phyloP scores from a whole-genome alignment of 176 grass and related monocot genomes.

The Puccinellia tenuiflora region DNA sequence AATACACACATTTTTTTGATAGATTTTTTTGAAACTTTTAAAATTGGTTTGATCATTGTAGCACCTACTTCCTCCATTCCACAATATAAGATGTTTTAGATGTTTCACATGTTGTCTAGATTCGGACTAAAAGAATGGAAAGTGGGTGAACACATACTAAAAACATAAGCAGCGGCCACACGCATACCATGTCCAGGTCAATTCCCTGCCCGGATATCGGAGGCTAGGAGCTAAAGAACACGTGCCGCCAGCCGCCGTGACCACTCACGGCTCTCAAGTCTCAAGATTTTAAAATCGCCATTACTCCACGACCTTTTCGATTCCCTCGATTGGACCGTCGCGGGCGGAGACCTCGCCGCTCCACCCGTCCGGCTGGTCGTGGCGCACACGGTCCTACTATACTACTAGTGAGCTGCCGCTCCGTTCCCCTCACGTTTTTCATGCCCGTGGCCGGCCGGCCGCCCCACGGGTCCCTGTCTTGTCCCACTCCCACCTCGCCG shows the following conservation, averaged over 20 bases:
- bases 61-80: too few relatives aligned
- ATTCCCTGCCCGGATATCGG: not conserved
- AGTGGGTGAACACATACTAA: too few relatives aligned
- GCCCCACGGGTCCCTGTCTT: not conserved
- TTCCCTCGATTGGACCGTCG: not conserved
- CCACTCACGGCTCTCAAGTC: not conserved
- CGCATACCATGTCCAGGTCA: too few relatives aligned
- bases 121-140: too few relatives aligned
- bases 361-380: not conserved
- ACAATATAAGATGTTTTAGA: too few relatives aligned
- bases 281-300: not conserved
- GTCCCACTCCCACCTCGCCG: constrained; percentile 23
- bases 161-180: too few relatives aligned
- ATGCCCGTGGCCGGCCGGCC: not conserved
- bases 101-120: too few relatives aligned
- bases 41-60: too few relatives aligned
- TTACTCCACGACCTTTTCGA: not conserved
- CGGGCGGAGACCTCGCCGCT: not conserved
- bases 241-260: not conserved
- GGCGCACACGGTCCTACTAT: too few relatives aligned
- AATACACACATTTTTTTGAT: too few relatives aligned
- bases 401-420: not conserved
- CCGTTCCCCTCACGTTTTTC: constrained; percentile 31
- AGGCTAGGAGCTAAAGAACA: constrained; percentile 12
- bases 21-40: too few relatives aligned